phyloP scores from a whole-genome alignment of 2,329 filamentous ascomycete species.

The Penicillium sclerotigenum region DNA sequence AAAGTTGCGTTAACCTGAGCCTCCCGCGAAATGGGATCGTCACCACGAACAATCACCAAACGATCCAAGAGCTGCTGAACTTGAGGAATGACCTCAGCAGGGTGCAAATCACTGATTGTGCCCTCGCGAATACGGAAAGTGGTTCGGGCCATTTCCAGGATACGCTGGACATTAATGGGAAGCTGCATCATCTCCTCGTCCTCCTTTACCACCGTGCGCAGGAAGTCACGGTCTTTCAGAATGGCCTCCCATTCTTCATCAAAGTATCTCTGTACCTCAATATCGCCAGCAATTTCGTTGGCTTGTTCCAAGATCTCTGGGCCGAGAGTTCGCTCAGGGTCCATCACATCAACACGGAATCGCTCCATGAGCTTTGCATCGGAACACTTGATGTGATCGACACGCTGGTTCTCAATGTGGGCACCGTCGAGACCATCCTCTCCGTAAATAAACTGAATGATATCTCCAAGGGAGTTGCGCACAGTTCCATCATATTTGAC shows the following conservation, averaged over 20 bases:
- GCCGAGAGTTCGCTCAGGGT: slow-evolving; percentile 59
- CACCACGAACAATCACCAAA: slow-evolving; percentile 81
- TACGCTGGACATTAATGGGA: slow-evolving; percentile 84
- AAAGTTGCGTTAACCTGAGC: slow-evolving; percentile 85
- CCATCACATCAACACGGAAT: slow-evolving; percentile 86
- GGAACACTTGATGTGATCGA: slow-evolving; percentile 82
- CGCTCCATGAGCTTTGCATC: slow-evolving; percentile 72
- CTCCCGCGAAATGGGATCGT: slow-evolving; percentile 76
- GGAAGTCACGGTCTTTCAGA: slow-evolving; percentile 66
- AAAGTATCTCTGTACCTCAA: slow-evolving; percentile 79
- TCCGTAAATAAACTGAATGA: slow-evolving; percentile 95
- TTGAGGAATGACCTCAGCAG: slow-evolving; percentile 77
- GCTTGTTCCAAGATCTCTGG: slow-evolving; percentile 78
- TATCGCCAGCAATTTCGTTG: slow-evolving; percentile 79
- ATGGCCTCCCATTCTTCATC: slow-evolving; percentile 86
- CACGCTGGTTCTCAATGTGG: slow-evolving; percentile 86
- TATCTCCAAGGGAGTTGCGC: slow-evolving; percentile 91
- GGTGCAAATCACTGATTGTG: slow-evolving; percentile 83
- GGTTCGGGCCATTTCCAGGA: slow-evolving; percentile 85
- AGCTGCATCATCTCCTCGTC: slow-evolving; percentile 85
- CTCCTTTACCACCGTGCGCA: slow-evolving; percentile 71
- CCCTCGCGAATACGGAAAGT: slow-evolving; percentile 87
- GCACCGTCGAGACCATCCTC: slow-evolving; percentile 95
- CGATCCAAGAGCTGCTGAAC: slow-evolving; percentile 72
- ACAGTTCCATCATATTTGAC: slow-evolving; percentile 97